Percentiles rank a stretch among this genome's conserved stretches.
These are phyloP conservation scores for Anisodus tanguticus DNA, from an alignment of 257 asterid genomes.

Conservation along the genomic window DNA sequence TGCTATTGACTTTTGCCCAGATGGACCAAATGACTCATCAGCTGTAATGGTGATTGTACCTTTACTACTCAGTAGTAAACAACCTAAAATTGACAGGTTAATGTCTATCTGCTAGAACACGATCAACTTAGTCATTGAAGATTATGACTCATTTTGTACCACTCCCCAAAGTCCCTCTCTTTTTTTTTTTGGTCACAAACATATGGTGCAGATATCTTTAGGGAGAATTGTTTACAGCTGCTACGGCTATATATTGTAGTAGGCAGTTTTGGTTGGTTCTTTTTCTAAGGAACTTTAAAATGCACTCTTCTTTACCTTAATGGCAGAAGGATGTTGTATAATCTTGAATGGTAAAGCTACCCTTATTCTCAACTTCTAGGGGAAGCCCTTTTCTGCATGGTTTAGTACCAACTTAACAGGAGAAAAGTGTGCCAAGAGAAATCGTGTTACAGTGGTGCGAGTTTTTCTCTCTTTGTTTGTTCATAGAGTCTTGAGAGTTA, in stretches of 20 bases:
- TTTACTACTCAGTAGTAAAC: slow-evolving; percentile 1
- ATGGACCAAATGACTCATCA: not conserved
- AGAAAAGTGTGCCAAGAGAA: not conserved
- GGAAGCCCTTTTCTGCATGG: not conserved
- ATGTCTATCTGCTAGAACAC: slow-evolving; percentile 19
- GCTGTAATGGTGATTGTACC: slow-evolving; percentile 16
- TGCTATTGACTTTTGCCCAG: not conserved
- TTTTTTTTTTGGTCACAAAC: not conserved
- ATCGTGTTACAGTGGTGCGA: not conserved
- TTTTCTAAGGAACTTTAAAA: not conserved
- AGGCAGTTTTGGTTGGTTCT: not conserved
- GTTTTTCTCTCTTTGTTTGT: not conserved
- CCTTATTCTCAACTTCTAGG: not conserved
- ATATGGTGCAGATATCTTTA: not conserved
- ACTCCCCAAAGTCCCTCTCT: not conserved
- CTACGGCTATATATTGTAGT: not conserved
- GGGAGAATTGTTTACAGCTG: not conserved
- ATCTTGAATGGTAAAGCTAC: not conserved
- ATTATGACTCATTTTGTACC: not conserved
- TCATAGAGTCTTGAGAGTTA: not conserved
- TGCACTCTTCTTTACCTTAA: not conserved
- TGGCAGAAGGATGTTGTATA: slow-evolving; percentile 4
- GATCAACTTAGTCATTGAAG: not conserved
- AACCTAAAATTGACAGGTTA: not conserved
- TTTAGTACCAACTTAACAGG: not conserved